Evolutionary conservation across 257 asterid species (phyloP).

Genomic region (Nicotiana attenuata): DNA sequence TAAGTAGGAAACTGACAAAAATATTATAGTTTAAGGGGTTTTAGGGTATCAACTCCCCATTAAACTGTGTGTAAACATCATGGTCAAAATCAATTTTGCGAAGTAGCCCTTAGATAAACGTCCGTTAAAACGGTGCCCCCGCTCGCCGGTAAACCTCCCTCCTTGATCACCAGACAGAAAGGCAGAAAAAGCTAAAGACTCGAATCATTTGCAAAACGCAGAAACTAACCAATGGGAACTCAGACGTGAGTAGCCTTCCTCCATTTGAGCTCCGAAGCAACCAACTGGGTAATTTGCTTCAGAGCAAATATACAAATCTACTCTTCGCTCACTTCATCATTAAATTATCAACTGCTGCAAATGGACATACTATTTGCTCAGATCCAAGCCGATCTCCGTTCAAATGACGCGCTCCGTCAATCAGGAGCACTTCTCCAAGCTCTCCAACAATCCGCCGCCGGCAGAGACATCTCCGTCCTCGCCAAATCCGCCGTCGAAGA

Average conservation of each 20-base stretch:
- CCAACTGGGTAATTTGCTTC: not conserved
- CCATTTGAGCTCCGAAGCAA: constrained; percentile 7
- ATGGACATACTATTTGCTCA: constrained; percentile 90
- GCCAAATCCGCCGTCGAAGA: constrained; percentile 92
- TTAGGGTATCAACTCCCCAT: too few species aligned
- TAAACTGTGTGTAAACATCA: too few species aligned
- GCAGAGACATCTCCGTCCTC: constrained; percentile 76
- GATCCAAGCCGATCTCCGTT: constrained; percentile 91
- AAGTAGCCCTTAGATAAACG: not conserved
- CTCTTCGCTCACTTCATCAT: not conserved
- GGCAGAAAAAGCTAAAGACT: too few species aligned
- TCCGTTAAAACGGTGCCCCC: not conserved
- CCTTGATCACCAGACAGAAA: not conserved
- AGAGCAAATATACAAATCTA: not conserved
- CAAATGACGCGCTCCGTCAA: constrained; percentile 88
- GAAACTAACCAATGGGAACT: not conserved
- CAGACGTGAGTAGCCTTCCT: not conserved
- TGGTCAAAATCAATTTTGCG: not conserved
- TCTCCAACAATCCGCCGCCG: constrained; percentile 92
- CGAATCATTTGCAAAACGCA: not conserved
- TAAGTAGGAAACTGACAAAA: too few species aligned
- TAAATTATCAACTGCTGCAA: not conserved
- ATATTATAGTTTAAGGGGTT: too few species aligned
- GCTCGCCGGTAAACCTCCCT: constrained; percentile 4
- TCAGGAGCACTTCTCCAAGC: constrained; percentile 91